These are phyloP conservation scores for Microthyrium microscopicum DNA, from an alignment of 2,329 filamentous ascomycete genomes.

Conservation along the genomic window DNA sequence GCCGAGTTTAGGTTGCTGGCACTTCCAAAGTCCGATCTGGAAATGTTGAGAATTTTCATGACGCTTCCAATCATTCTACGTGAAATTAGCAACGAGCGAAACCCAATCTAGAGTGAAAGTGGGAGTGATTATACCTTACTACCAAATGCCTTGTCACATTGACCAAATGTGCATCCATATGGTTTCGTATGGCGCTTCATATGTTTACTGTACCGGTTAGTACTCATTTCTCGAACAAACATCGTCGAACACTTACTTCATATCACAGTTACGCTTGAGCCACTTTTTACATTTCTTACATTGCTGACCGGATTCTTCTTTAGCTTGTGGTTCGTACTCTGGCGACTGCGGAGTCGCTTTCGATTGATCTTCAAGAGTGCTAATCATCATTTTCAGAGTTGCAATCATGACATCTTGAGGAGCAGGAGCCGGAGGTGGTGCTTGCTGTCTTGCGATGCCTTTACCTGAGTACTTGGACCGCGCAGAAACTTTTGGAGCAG, in stretches of 20 bases:
- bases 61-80: constrained; percentile 7
- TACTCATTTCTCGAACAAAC: background rate
- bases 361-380: background rate
- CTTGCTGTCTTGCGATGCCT: too few relatives aligned
- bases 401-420: too few relatives aligned
- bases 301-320: background rate
- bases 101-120: background rate
- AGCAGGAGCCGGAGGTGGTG: too few relatives aligned
- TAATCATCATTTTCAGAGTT: too few relatives aligned
- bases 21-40: background rate
- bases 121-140: too few relatives aligned
- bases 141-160: constrained; percentile 4
- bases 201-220: constrained; percentile 5
- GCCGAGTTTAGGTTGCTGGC: constrained; percentile 1
- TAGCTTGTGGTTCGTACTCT: background rate
- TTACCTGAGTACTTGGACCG: too few relatives aligned
- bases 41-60: constrained; percentile 5
- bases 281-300: background rate
- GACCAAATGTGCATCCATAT: constrained; percentile 1
- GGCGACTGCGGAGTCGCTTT: background rate
- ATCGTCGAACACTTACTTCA: background rate
- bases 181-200: constrained; percentile 3
- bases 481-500: too few relatives aligned
- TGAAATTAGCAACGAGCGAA: background rate
- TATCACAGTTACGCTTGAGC: background rate